phyloP scores from a whole-genome alignment of 257 asterid genomes.

The Solanum piurae region DNA sequence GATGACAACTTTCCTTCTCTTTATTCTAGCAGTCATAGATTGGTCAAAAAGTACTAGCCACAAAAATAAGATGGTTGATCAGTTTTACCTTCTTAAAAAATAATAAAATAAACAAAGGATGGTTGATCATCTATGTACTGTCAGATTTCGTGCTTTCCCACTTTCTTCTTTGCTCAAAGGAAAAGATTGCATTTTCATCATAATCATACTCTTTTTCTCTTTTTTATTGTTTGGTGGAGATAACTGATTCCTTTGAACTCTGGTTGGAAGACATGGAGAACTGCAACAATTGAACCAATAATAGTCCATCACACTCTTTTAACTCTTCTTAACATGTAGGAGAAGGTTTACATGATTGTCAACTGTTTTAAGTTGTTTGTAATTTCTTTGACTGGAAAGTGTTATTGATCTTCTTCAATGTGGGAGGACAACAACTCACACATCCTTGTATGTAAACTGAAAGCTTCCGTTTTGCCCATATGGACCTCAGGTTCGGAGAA shows the following conservation, averaged over 20 bases:
- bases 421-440: neutral
- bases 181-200: neutral
- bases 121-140: neutral
- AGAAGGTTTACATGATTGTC: neutral
- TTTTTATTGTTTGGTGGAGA: neutral
- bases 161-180: neutral
- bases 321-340: neutral
- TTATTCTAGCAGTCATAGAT: neutral
- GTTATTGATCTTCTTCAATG: neutral
- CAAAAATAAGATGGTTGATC: neutral
- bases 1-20: neutral
- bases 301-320: neutral
- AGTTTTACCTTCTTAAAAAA: neutral
- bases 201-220: neutral
- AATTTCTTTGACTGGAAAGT: neutral
- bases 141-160: neutral
- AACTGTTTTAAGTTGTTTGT: neutral
- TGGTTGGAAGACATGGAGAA: neutral
- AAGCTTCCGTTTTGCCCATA: neutral
- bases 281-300: neutral
- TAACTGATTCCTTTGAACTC: neutral
- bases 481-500: constrained; percentile 56
- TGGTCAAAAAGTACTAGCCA: neutral
- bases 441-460: neutral
- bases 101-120: neutral